These are phyloP conservation scores for Alternaria consortialis DNA, from an alignment of 2,329 filamentous ascomycete species.

Conservation along the genomic window DNA sequence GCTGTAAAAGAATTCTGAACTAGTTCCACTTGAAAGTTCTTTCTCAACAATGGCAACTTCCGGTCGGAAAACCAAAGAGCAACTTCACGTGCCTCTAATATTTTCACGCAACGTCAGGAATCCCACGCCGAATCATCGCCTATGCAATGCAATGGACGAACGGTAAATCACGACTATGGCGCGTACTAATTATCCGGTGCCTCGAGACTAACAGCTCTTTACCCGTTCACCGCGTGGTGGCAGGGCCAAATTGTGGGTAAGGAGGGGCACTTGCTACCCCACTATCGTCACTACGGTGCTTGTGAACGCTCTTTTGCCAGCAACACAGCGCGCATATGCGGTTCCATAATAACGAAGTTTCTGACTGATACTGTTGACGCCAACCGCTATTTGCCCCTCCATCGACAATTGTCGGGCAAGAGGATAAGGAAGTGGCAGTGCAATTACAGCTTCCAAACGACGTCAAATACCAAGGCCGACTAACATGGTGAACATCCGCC, in stretches of 20 bases:
- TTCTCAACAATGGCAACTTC: neutral
- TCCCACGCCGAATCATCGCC: neutral
- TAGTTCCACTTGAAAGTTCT: neutral
- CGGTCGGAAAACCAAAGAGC: neutral
- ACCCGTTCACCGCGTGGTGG: slow-evolving; percentile 20
- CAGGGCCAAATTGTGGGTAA: slow-evolving; percentile 20
- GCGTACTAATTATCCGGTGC: slow-evolving; percentile 32
- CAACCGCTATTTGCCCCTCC: slow-evolving; percentile 16
- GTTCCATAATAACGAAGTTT: neutral
- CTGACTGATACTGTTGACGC: slow-evolving; percentile 10
- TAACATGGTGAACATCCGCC: slow-evolving; percentile 5
- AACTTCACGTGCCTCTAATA: neutral
- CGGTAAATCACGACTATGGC: slow-evolving; percentile 4
- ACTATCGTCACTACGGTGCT: slow-evolving; percentile 20
- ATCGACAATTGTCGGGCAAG: slow-evolving; percentile 8
- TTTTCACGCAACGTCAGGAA: neutral
- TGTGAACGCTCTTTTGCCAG: slow-evolving; percentile 14
- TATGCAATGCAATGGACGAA: neutral
- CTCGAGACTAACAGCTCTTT: slow-evolving; percentile 22
- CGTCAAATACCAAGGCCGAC: slow-evolving; percentile 1
- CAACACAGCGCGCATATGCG: slow-evolving; percentile 8
- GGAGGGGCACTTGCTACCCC: slow-evolving; percentile 26
- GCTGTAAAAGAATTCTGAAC: neutral
- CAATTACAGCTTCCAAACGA: slow-evolving; percentile 1
- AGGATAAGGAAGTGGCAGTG: neutral